Evolutionary conservation across 495 filamentous ascomycete genomes (phyloP).

Genomic region (Penicillium robsamsonii): DNA sequence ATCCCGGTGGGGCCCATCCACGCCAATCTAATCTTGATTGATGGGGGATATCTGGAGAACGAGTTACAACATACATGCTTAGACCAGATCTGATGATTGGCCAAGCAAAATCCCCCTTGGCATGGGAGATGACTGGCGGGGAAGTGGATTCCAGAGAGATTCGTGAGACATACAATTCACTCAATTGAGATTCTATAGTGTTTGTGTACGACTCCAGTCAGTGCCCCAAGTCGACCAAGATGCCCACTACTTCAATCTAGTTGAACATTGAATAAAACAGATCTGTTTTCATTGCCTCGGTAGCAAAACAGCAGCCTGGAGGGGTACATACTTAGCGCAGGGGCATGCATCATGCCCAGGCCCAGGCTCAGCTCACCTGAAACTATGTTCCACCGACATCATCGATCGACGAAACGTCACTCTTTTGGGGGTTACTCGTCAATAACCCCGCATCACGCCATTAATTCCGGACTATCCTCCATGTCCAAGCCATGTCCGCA

Average conservation of each 20-base stretch:
- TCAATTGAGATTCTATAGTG: not conserved
- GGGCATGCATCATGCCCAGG: not conserved
- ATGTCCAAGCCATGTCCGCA: not conserved
- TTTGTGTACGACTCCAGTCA: not conserved
- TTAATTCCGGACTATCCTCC: not conserved
- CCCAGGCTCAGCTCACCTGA: constrained; percentile 4
- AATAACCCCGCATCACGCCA: constrained; percentile 30
- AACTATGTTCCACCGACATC: constrained; percentile 28
- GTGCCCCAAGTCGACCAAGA: not conserved
- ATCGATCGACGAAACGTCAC: constrained; percentile 20
- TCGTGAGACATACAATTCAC: not conserved
- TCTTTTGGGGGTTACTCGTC: constrained; percentile 13
- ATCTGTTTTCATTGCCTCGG: not conserved
- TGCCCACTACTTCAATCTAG: not conserved
- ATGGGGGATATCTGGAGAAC: not conserved
- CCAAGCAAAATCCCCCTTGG: not conserved
- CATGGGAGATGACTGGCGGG: not conserved
- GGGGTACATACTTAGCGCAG: constrained; percentile 1
- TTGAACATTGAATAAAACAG: not conserved
- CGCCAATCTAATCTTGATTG: constrained; percentile 5
- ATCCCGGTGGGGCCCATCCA: not conserved
- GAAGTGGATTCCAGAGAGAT: not conserved
- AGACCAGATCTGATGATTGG: not conserved
- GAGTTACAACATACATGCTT: not conserved
- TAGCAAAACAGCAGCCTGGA: not conserved